A percentile compares a stretch with the other conserved stretches of the same genome.
Conservation (phyloP, 352 stramenopile species). For the Phytophthora colocasiae region DNA sequence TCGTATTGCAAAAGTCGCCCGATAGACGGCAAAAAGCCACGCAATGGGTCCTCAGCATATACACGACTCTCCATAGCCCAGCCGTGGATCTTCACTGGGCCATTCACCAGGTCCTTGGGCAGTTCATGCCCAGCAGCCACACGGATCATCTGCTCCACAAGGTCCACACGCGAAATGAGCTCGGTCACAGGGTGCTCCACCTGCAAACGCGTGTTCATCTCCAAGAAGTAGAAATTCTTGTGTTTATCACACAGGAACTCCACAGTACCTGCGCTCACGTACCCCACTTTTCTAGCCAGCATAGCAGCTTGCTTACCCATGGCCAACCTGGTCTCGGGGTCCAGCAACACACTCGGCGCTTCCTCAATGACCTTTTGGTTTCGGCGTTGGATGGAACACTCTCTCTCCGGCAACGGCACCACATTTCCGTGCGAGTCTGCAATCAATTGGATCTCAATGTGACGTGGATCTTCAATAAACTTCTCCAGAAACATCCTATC, state of each 20-base stretch:
- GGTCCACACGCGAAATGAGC: slow-evolving; percentile 92
- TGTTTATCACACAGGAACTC: slow-evolving; percentile 97
- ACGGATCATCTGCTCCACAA: slow-evolving; percentile 97
- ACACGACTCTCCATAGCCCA: slow-evolving; percentile 95
- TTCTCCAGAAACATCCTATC: slow-evolving; percentile 97
- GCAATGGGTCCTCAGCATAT: slow-evolving; percentile 97
- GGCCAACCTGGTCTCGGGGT: slow-evolving; percentile 84
- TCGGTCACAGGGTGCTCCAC: slow-evolving; percentile 98
- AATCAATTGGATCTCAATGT: slow-evolving; percentile 99
- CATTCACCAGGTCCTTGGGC: slow-evolving; percentile 80
- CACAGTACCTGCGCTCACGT: slow-evolving; percentile 95
- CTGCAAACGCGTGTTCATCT: slow-evolving; percentile 97
- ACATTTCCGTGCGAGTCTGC: slow-evolving; percentile 92
- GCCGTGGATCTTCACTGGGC: slow-evolving; percentile 64
- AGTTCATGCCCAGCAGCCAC: slow-evolving; percentile 93
- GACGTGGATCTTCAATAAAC: slow-evolving; percentile 96
- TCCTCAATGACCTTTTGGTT: slow-evolving; percentile 99
- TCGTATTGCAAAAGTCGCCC: slow-evolving; percentile 94
- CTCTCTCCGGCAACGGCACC: slow-evolving; percentile 93
- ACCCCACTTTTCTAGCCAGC: slow-evolving; percentile 93
- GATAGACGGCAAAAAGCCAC: slow-evolving; percentile 95
- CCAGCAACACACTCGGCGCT: slow-evolving; percentile 90
- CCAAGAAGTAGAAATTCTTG: slow-evolving; percentile 98
- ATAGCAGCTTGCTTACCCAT: slow-evolving; percentile 90
- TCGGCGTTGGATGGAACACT: slow-evolving; percentile 96